Percentiles rank a stretch among this genome's conserved stretches.
Conservation (phyloP, 2,329 filamentous ascomycete genomes). For the Aurifilum marmelostoma region DNA sequence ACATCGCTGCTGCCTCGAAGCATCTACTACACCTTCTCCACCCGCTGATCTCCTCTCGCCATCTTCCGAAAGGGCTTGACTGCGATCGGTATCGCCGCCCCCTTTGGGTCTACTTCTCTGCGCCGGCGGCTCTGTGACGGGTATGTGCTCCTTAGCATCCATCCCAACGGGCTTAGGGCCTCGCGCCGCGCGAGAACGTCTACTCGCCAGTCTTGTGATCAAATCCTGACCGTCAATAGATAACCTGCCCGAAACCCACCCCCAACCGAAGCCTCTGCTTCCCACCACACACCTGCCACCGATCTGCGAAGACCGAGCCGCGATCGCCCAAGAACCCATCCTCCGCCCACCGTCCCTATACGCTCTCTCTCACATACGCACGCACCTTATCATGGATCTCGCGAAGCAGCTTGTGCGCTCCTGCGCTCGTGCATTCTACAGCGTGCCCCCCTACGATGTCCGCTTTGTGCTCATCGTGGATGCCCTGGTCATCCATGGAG, state of each 20-base stretch:
- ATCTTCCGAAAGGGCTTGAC: background rate
- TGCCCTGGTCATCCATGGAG: constrained; percentile 81
- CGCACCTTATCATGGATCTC: constrained; percentile 49
- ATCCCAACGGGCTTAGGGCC: background rate
- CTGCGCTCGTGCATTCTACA: constrained; percentile 74
- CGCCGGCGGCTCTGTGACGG: background rate
- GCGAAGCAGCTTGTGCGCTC: constrained; percentile 82
- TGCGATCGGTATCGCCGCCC: background rate
- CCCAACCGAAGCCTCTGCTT: background rate
- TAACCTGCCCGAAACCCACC: background rate
- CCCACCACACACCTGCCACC: background rate
- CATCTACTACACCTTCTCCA: background rate
- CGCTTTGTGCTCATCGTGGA: constrained; percentile 85
- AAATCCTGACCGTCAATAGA: background rate
- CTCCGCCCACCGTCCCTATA: background rate
- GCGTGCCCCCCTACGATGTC: constrained; percentile 62
- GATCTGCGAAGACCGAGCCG: background rate
- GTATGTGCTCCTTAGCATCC: background rate
- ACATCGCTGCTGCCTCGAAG: constrained; percentile 22
- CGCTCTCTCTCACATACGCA: background rate
- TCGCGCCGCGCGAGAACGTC: background rate
- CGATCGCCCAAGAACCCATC: background rate
- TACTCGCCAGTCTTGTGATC: background rate
- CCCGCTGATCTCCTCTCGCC: background rate
- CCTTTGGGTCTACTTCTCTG: background rate